phyloP scores from a whole-genome alignment of 1,284 basidiomycete species.

The Pseudozyma sp. region DNA sequence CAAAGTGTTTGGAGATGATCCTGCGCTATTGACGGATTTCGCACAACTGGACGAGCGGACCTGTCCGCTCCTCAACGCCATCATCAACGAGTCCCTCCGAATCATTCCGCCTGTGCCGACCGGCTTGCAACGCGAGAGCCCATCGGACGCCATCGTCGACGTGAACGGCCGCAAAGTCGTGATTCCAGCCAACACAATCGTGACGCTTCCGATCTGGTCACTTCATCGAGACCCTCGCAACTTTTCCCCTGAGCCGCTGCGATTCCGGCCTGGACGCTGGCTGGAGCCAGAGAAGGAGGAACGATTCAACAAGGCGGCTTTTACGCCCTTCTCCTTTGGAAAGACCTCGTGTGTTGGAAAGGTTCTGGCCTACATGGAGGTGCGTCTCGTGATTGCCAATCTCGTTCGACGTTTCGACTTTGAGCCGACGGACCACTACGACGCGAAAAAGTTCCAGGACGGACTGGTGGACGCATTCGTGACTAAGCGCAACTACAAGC shows the following conservation, averaged over 20 bases:
- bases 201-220: constrained; percentile 34
- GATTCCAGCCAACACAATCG: constrained; percentile 24
- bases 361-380: constrained; percentile 39
- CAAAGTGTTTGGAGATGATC: constrained; percentile 23
- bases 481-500: constrained; percentile 16
- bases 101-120: constrained; percentile 38
- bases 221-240: constrained; percentile 41
- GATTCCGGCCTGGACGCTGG: constrained; percentile 41
- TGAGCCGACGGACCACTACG: constrained; percentile 14
- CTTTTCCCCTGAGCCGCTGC: constrained; percentile 31
- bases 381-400: constrained; percentile 26
- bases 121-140: constrained; percentile 38
- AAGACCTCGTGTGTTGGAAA: constrained; percentile 40
- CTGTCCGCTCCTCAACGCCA: constrained; percentile 43
- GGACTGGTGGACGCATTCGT: constrained; percentile 19
- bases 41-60: constrained; percentile 19
- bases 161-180: constrained; percentile 25
- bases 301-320: constrained; percentile 29
- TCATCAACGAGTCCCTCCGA: constrained; percentile 45
- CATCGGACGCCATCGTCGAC: constrained; percentile 7
- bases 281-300: constrained; percentile 24
- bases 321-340: constrained; percentile 41
- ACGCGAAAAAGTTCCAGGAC: constrained; percentile 26
- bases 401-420: constrained; percentile 39
- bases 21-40: constrained; percentile 27